These are phyloP conservation scores for Termitomyces sp. DNA, from an alignment of 768 basidiomycete genomes.

Conservation along the genomic window DNA sequence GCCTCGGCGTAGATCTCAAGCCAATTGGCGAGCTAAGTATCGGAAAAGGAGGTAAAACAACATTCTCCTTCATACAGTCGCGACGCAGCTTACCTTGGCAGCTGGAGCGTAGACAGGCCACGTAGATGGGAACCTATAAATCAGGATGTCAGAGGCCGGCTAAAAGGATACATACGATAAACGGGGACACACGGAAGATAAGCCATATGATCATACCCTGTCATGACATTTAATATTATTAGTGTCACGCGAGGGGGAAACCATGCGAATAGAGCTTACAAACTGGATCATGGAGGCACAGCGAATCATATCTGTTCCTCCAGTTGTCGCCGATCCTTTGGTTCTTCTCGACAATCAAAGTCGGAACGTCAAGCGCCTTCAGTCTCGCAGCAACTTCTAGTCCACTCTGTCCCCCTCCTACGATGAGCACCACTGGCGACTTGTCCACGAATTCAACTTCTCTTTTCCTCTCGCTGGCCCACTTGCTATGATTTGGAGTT, in stretches of 20 bases:
- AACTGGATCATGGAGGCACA: conserved; percentile 63
- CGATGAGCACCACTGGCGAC: conserved; percentile 42
- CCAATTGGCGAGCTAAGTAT: conserved; percentile 62
- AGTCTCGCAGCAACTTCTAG: conserved; percentile 56
- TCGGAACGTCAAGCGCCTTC: conserved; percentile 40
- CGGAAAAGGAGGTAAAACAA: neutral
- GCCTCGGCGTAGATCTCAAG: conserved; percentile 57
- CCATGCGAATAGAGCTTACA: conserved; percentile 36
- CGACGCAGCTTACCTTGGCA: conserved; percentile 28
- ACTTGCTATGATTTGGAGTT: conserved; percentile 45
- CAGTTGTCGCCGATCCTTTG: conserved; percentile 56
- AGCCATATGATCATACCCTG: conserved; percentile 53
- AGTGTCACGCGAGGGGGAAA: neutral
- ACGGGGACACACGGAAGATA: conserved; percentile 45
- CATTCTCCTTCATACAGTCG: neutral
- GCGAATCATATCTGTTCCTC: conserved; percentile 59
- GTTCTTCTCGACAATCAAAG: conserved; percentile 60
- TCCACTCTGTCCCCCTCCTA: conserved; percentile 66
- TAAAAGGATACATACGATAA: neutral
- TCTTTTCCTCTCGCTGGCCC: conserved; percentile 39
- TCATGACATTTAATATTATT: neutral
- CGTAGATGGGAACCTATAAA: conserved; percentile 47
- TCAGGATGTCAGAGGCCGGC: no score
- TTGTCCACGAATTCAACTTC: conserved; percentile 39
- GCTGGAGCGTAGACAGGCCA: conserved; percentile 59